These are phyloP conservation scores for Galerina sulciceps DNA, from an alignment of 768 basidiomycete species.

Conservation along the genomic window DNA sequence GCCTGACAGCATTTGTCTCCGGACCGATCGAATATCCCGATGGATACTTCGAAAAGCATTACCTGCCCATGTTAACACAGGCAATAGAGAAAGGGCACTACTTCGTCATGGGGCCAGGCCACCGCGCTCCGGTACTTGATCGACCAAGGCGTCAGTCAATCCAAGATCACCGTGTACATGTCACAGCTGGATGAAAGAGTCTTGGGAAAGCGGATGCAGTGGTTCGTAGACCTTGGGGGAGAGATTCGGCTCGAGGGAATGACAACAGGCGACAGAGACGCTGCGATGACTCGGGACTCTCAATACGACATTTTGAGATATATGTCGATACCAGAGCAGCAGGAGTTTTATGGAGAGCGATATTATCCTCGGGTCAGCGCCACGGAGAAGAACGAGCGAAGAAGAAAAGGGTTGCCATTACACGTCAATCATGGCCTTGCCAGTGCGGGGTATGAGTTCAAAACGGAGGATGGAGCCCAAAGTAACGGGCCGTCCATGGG, in stretches of 20 bases:
- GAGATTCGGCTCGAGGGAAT: slow-evolving; percentile 21
- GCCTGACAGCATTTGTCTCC: slow-evolving; percentile 27
- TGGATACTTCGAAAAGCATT: slow-evolving; percentile 23
- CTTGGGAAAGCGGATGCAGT: slow-evolving; percentile 4
- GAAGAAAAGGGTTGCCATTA: slow-evolving; percentile 22
- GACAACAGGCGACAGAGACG: slow-evolving; percentile 23
- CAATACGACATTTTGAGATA: slow-evolving; percentile 29
- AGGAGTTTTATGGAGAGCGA: slow-evolving; percentile 20
- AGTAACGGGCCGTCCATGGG: too few relatives aligned
- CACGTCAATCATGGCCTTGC: slow-evolving; percentile 10
- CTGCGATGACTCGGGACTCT: slow-evolving; percentile 29
- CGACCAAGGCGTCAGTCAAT: slow-evolving; percentile 14
- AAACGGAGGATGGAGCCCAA: not conserved
- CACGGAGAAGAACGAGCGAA: slow-evolving; percentile 29
- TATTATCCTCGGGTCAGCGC: slow-evolving; percentile 25
- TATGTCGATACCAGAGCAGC: slow-evolving; percentile 28
- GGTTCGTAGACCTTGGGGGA: slow-evolving; percentile 23
- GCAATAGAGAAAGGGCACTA: slow-evolving; percentile 24
- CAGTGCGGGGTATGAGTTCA: not conserved
- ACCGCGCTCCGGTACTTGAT: slow-evolving; percentile 25
- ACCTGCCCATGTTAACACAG: slow-evolving; percentile 15
- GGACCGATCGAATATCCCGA: slow-evolving; percentile 23
- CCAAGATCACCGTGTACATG: slow-evolving; percentile 26
- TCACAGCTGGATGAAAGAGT: slow-evolving; percentile 19
- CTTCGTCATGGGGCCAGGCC: slow-evolving; percentile 28